These are phyloP conservation scores for Nannizziopsis arthrosporioides DNA, from an alignment of 2,329 filamentous ascomycete species.

Conservation along the genomic window DNA sequence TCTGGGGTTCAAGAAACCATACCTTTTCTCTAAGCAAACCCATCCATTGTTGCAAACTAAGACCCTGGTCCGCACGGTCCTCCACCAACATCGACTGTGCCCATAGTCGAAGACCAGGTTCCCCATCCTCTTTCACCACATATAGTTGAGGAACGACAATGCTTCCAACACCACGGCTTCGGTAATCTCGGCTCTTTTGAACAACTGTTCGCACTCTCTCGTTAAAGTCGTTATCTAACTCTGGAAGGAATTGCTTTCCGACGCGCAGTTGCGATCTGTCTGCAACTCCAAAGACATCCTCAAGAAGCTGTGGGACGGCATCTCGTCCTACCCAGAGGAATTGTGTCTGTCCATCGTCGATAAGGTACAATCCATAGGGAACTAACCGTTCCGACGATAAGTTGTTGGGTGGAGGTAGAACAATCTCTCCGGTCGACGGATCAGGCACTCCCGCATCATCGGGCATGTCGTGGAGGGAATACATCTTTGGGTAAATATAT, in stretches of 20 bases:
- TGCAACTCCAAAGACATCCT: slow-evolving; percentile 79
- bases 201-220: slow-evolving; percentile 82
- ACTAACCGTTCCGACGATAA: slow-evolving; percentile 79
- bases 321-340: slow-evolving; percentile 95
- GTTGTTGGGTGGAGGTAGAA: slow-evolving; percentile 73
- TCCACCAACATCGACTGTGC: slow-evolving; percentile 92
- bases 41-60: slow-evolving; percentile 90
- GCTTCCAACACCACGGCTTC: slow-evolving; percentile 76
- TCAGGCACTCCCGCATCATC: slow-evolving; percentile 82
- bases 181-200: slow-evolving; percentile 83
- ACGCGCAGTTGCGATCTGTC: slow-evolving; percentile 78
- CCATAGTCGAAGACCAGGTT: slow-evolving; percentile 91
- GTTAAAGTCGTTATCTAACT: slow-evolving; percentile 92
- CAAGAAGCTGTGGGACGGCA: slow-evolving; percentile 74
- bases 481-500: slow-evolving; percentile 77
- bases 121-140: slow-evolving; percentile 86
- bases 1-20: slow-evolving; percentile 24
- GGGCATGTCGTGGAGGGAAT: slow-evolving; percentile 91
- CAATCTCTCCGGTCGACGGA: slow-evolving; percentile 73
- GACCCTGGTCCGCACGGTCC: slow-evolving; percentile 84
- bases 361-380: slow-evolving; percentile 83
- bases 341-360: slow-evolving; percentile 94
- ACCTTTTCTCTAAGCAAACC: slow-evolving; percentile 92
- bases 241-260: slow-evolving; percentile 76
- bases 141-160: slow-evolving; percentile 90